These are phyloP conservation scores for Breynia disticha DNA, from an alignment of 441 rosid species.

Conservation along the genomic window DNA sequence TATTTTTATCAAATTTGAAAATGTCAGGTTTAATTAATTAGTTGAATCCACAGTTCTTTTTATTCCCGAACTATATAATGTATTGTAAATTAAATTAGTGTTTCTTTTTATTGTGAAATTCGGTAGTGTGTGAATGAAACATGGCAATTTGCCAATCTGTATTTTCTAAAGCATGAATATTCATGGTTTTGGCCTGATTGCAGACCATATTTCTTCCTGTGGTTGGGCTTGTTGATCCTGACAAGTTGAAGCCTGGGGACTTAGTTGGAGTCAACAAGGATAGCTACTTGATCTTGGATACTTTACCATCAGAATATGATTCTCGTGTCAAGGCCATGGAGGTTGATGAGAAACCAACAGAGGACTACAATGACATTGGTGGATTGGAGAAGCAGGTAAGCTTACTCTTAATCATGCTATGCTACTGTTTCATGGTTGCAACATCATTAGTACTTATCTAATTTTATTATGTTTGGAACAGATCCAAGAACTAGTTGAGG, in stretches of 20 bases:
- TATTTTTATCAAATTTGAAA: too few species aligned
- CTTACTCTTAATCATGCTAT: neutral
- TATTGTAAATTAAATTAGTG: too few species aligned
- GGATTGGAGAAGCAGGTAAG: constrained; percentile 55
- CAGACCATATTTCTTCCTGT: constrained; percentile 97
- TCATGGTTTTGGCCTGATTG: constrained; percentile 4
- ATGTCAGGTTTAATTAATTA: neutral
- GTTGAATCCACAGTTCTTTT: too few species aligned
- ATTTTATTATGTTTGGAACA: constrained; percentile 18
- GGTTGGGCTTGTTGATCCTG: constrained; percentile 95
- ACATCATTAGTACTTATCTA: neutral
- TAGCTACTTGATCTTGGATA: constrained; percentile 86
- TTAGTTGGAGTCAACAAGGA: constrained; percentile 97
- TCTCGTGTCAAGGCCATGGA: constrained; percentile 91
- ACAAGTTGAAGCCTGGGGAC: constrained; percentile 90
- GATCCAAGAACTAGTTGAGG: constrained; percentile 99
- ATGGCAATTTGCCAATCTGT: too few species aligned
- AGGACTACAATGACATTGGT: constrained; percentile 94
- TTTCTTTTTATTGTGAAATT: too few species aligned
- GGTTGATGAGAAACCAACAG: too few species aligned
- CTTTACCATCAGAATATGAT: constrained; percentile 92
- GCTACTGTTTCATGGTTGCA: constrained; percentile 1
- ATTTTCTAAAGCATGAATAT: too few species aligned
- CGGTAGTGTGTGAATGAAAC: too few species aligned
- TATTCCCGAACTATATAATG: too few species aligned